Base-by-base conservation (phyloP, 2,329 filamentous ascomycete species). In the Diplodia intermedia region DNA sequence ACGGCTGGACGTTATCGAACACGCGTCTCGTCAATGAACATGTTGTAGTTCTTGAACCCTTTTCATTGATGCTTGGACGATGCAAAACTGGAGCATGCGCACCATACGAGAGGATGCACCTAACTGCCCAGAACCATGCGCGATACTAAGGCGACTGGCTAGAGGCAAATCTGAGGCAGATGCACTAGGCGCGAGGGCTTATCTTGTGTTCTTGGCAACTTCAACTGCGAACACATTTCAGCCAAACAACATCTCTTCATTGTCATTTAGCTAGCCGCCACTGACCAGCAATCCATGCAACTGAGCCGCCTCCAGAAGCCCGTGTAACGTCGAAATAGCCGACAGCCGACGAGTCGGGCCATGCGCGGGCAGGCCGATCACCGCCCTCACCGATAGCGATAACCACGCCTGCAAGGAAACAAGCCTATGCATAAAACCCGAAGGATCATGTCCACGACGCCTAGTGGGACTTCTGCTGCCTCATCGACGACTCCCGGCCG, bases 311-410 rank as follows among this genome's bases (percentile, higher is more conserved):
- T 4, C 50, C 6, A 9, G 6, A 20, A 9, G 55, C 33, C 9
- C n/a, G 55, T 43, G 38, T 29, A 47, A 53, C 54, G 4, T 29
- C 43, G 18, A 63, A 63, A 63, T 63, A 63, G 47, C 60, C 60
- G 60, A 63, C 60, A 23, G 43, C 60, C 60, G 43, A 52, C 60
- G 4, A 38, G 6, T 63, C 60, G 60, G 60, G 60, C 36, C 60
- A 52, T 38, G 43, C 47, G 60, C 31, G 18, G 31, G n/a, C 60
- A 50, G 43, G 60, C 60, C 60, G 60, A 63, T 63, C 60, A 49
- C 40, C 57, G 14, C 55, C 8, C 36, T 33, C 47, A 15, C 5
- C 31, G 60, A 63, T 63, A 63, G 47, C 60, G 60, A 63, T 63
- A 63, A 52, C 43, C 31, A 63, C 33, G 33, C 60, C 40, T 38